Conservation (phyloP, 2,329 filamentous ascomycete genomes). For the Aspergillus flavus region DNA sequence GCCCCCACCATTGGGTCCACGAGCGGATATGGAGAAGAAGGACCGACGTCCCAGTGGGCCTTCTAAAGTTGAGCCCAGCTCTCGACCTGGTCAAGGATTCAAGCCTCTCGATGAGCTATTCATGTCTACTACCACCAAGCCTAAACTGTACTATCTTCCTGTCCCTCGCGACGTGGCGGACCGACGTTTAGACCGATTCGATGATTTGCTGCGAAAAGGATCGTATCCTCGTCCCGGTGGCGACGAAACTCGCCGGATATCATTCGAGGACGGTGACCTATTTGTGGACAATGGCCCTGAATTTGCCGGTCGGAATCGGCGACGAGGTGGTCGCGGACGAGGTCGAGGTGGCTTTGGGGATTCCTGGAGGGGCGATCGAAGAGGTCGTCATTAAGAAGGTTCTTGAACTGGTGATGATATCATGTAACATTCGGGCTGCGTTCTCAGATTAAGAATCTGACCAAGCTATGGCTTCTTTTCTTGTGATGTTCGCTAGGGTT, state of each 20-base stretch:
- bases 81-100: slow-evolving; percentile 48
- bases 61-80: slow-evolving; percentile 18
- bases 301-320: slow-evolving; percentile 32
- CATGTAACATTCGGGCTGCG: not conserved
- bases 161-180: slow-evolving; percentile 66
- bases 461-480: not conserved
- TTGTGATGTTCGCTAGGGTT: not conserved
- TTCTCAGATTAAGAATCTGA: not conserved
- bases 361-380: slow-evolving; percentile 19
- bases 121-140: slow-evolving; percentile 61
- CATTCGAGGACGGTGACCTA: slow-evolving; percentile 66
- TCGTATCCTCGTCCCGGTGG: slow-evolving; percentile 40
- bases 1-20: slow-evolving; percentile 28
- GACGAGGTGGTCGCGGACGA: slow-evolving; percentile 40
- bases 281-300: slow-evolving; percentile 75
- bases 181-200: slow-evolving; percentile 64
- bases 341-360: slow-evolving; percentile 30
- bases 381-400: slow-evolving; percentile 10
- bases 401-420: not conserved
- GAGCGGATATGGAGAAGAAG: slow-evolving; percentile 26
- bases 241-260: slow-evolving; percentile 69
- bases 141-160: slow-evolving; percentile 66
- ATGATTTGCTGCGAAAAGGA: slow-evolving; percentile 45
- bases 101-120: slow-evolving; percentile 64
- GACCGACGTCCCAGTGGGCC: slow-evolving; percentile 30